These are phyloP conservation scores for Brassica incana DNA, from an alignment of 345 rosid genomes.

Conservation along the genomic window DNA sequence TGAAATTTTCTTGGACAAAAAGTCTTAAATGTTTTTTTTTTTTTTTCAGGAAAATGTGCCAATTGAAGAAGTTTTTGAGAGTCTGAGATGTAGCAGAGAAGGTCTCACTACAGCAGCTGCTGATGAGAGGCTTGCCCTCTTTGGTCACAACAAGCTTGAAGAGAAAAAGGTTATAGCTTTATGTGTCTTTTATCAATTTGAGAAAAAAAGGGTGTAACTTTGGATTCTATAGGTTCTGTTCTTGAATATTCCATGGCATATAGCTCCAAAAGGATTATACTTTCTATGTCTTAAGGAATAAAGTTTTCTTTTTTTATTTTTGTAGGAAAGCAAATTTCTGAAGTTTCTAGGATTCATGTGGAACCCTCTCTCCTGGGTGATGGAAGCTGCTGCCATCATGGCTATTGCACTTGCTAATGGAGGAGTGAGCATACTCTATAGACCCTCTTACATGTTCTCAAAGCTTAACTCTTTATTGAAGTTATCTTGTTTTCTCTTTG, in stretches of 20 bases:
- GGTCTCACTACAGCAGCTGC: constrained; percentile 85
- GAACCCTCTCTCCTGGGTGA: constrained; percentile 99
- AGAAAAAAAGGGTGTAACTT: not conserved
- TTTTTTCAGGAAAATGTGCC: constrained; percentile 94
- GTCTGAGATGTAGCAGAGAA: constrained; percentile 89
- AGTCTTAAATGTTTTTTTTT: constrained; percentile 5
- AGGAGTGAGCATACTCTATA: constrained; percentile 62
- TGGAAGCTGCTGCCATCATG: constrained; percentile 99
- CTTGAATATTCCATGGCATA: not conserved
- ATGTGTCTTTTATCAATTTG: not conserved
- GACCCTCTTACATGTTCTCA: not conserved
- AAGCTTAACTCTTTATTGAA: not conserved
- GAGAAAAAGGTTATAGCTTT: constrained; percentile 63
- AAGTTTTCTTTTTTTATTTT: constrained; percentile 12
- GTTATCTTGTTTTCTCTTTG: not conserved
- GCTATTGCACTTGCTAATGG: constrained; percentile 99
- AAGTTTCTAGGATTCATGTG: constrained; percentile 97
- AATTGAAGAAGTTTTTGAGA: constrained; percentile 93
- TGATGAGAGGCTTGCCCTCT: constrained; percentile 83
- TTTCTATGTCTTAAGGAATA: constrained; percentile 11
- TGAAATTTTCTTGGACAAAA: constrained; percentile 19
- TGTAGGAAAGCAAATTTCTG: constrained; percentile 88
- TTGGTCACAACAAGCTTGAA: constrained; percentile 97
- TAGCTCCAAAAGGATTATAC: constrained; percentile 2
- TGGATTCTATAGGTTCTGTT: constrained; percentile 6